Percentiles rank a stretch among this genome's conserved stretches.
Conservation (phyloP, 805 yeast genomes). For the Candida maris region DNA sequence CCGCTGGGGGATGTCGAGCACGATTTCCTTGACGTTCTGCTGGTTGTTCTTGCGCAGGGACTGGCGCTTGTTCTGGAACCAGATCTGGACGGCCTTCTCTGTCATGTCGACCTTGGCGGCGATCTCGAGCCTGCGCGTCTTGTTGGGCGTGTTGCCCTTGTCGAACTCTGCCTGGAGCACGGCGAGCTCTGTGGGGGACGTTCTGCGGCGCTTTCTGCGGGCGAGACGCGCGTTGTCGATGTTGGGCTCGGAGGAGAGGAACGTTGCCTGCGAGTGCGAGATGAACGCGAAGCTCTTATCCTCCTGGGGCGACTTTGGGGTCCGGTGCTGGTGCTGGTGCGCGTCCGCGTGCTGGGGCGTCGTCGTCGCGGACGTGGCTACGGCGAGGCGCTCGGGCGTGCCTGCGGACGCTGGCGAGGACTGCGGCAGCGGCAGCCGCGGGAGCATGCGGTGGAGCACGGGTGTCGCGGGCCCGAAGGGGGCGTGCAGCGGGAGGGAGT, state of each 20-base stretch:
- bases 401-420: neutral
- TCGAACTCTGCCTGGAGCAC: constrained; percentile 79
- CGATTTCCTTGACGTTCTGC: constrained; percentile 28
- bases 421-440: constrained; percentile 17
- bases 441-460: constrained; percentile 13
- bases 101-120: constrained; percentile 85
- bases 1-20: constrained; percentile 24
- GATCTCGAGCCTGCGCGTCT: constrained; percentile 67
- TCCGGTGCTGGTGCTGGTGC: constrained; percentile 3
- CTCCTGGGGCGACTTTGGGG: constrained; percentile 23
- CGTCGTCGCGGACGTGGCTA: constrained; percentile 2
- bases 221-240: constrained; percentile 92
- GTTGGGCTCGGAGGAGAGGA: constrained; percentile 73
- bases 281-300: constrained; percentile 73
- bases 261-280: constrained; percentile 88
- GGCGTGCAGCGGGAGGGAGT: constrained; percentile 15
- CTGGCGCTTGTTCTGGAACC: constrained; percentile 97
- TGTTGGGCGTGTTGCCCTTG: constrained; percentile 77
- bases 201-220: constrained; percentile 91
- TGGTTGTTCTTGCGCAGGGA: constrained; percentile 51
- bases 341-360: constrained; percentile 1
- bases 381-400: neutral
- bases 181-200: constrained; percentile 80
- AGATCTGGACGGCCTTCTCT: constrained; percentile 96
- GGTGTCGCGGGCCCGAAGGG: constrained; percentile 22